A percentile compares a stretch with the other conserved stretches of the same genome.
Evolutionary conservation across 768 basidiomycete genomes (phyloP).

Genomic region (Pleurotus eryngii): DNA sequence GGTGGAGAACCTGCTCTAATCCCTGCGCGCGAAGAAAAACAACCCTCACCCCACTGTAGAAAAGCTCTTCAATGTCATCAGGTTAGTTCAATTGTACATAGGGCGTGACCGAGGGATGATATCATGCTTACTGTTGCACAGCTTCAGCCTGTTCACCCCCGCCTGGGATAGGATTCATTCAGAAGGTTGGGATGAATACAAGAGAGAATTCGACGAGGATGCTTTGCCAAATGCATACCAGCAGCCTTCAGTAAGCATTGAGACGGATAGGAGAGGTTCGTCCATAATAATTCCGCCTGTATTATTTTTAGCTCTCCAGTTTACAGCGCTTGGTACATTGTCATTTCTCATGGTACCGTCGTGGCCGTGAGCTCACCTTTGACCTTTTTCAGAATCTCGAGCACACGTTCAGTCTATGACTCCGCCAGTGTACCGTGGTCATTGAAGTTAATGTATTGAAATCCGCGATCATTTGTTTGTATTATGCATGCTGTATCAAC

Average conservation of each 20-base stretch:
- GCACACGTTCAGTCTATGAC: too few species aligned
- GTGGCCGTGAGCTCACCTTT: too few species aligned
- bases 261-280: not conserved
- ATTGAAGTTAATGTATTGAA: too few species aligned
- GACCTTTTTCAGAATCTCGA: too few species aligned
- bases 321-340: not conserved
- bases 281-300: not conserved
- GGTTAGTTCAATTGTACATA: not conserved
- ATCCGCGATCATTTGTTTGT: too few species aligned
- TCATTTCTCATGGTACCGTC: not conserved
- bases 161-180: constrained; percentile 1
- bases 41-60: not conserved
- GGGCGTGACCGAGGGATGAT: not conserved
- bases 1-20: not conserved
- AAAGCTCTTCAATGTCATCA: not conserved
- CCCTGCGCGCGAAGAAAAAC: not conserved
- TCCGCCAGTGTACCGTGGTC: too few species aligned
- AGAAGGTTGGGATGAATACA: not conserved
- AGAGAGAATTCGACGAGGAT: not conserved
- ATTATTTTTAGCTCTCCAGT: not conserved
- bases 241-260: constrained; percentile 1
- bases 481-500: too few species aligned
- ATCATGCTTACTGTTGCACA: not conserved
- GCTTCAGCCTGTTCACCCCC: constrained; percentile 1
- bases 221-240: not conserved